Base-by-base conservation (phyloP, 2,329 filamentous ascomycete genomes). In the Pseudovirgaria hyperparasitica region DNA sequence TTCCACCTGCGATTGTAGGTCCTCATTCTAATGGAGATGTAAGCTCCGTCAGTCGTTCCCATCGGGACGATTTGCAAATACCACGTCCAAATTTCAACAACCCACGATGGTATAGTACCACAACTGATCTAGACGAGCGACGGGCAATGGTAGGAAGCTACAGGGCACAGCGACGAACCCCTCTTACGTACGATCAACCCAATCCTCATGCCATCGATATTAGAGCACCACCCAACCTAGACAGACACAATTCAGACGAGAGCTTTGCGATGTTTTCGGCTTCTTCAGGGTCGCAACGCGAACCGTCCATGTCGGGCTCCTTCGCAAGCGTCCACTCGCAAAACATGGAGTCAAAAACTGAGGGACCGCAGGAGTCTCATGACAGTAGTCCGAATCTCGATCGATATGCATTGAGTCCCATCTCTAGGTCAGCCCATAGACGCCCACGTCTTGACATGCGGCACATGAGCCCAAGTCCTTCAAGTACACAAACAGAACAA, bases 251-350 rank as follows among this genome's bases (percentile, higher is more conserved):
- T 37, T 75, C 70, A 14, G 60, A 63, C 5, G 71, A 75, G 35
- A 75, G 70, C 43, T 74, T 75, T 37, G 56, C 63, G 13, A 73
- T 75, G 64, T 72, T 76, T 35, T 72, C 69, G 20, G 65, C 67
- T n/a, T 71, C 70, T 7, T 66, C 67, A 2, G 67, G 67, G 34
- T 75, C 70, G 5, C 58, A 66, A 27, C 58, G 52, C 27, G 59
- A 57, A 5, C 59, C 60, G 28, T 73, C 67, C 4, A 52, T 66
- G 18, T 62, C 61, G 12, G 62, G 58, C 16, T 71, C 69, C 0
- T 63, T 65, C 21, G 56, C 46, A 5, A 57, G 54, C 35, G 41
- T 37, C 24, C 38, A 37, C 6, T 27, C 36, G 18, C 43, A 32
- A 11, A 38, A 33, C 19, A 41, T 43, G 33, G 42, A 45, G 19